These are phyloP conservation scores for Amaranthus tricolor DNA, from an alignment of 179 eudicot species.

Conservation along the genomic window DNA sequence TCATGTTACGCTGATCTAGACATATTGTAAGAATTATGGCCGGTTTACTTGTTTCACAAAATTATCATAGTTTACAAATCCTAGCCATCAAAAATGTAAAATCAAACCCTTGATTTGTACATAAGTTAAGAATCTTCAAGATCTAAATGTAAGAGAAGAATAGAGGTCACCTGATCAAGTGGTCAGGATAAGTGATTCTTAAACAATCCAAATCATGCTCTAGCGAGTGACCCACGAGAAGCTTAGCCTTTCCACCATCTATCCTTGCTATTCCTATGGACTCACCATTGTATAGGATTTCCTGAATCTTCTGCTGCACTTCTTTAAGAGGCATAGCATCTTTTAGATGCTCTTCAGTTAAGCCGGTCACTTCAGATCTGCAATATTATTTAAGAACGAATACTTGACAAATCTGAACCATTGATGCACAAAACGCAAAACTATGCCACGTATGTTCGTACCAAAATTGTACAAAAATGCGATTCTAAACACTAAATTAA, in stretches of 20 bases:
- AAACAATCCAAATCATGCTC: slow-evolving; percentile 64
- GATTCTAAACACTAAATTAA: too few relatives aligned
- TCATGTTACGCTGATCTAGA: too few relatives aligned
- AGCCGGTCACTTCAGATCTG: slow-evolving; percentile 48
- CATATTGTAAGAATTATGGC: neutral
- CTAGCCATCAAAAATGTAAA: neutral
- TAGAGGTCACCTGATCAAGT: slow-evolving; percentile 51
- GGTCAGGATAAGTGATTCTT: slow-evolving; percentile 57
- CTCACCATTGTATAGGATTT: slow-evolving; percentile 60
- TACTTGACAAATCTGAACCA: neutral
- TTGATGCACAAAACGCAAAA: too few relatives aligned
- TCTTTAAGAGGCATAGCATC: slow-evolving; percentile 68
- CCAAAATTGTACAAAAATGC: too few relatives aligned
- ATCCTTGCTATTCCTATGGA: slow-evolving; percentile 38
- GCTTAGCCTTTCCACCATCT: slow-evolving; percentile 63
- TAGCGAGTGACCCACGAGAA: slow-evolving; percentile 78
- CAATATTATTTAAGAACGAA: neutral
- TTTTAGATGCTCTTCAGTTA: slow-evolving; percentile 58
- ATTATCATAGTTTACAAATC: neutral
- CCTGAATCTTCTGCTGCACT: slow-evolving; percentile 52
- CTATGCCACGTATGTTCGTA: too few relatives aligned
- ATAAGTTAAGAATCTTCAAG: too few relatives aligned
- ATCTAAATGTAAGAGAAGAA: neutral
- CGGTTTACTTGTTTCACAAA: neutral
- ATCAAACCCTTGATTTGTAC: neutral